Percentiles rank a stretch among this genome's conserved stretches.
These are phyloP conservation scores for Thyridium curvatum DNA, from an alignment of 2,329 filamentous ascomycete genomes.

Conservation along the genomic window DNA sequence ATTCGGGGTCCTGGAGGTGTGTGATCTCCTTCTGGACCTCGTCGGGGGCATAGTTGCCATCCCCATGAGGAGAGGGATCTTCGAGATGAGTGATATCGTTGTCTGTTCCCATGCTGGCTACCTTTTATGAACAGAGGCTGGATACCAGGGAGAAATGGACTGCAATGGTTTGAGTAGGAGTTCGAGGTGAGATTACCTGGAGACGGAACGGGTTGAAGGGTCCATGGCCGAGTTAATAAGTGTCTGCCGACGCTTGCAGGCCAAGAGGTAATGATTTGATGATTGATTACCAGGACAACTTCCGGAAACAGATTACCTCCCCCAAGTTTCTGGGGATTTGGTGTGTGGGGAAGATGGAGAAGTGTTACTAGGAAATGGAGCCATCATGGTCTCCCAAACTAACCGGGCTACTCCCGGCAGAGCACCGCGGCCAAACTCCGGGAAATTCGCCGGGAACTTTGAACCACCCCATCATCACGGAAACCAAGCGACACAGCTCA, in stretches of 20 bases:
- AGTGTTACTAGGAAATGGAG: too few species aligned
- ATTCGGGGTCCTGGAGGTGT: conserved; percentile 7
- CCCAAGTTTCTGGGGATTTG: not conserved
- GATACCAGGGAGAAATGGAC: too few species aligned
- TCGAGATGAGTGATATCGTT: conserved; percentile 5
- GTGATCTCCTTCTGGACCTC: conserved; percentile 7
- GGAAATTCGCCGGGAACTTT: too few species aligned
- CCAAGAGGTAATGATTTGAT: not conserved
- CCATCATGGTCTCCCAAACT: too few species aligned
- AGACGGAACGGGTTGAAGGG: not conserved
- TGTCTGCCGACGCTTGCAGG: not conserved
- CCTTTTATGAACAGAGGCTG: not conserved
- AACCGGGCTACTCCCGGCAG: too few species aligned
- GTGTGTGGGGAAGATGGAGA: not conserved
- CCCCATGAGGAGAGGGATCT: not conserved
- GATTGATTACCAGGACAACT: not conserved
- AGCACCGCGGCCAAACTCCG: too few species aligned
- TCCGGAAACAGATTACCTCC: too few species aligned
- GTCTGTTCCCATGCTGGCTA: conserved; percentile 3
- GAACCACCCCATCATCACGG: too few species aligned
- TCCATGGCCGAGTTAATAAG: too few species aligned
- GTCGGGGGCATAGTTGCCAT: conserved; percentile 5
- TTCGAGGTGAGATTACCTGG: too few species aligned
- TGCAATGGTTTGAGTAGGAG: too few species aligned
- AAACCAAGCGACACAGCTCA: too few species aligned